Evolutionary conservation across 1,284 basidiomycete genomes (phyloP).

Genomic region (Pulchroboletus neoregius): DNA sequence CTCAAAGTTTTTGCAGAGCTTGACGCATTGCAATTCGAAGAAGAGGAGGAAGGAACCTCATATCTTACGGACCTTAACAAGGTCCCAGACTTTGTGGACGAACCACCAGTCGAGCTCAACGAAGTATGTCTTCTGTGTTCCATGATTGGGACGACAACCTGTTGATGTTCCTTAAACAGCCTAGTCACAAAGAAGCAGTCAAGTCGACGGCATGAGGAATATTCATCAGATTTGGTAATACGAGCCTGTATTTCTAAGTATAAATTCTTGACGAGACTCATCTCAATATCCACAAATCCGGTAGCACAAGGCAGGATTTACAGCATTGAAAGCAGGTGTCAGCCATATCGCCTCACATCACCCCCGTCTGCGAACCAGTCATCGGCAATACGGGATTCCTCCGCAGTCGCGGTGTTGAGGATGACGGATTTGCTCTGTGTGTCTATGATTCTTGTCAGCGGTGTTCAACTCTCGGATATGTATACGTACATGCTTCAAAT

Average conservation of each 20-base stretch:
- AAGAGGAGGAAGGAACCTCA: constrained; percentile 82
- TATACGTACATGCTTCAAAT: constrained; percentile 61
- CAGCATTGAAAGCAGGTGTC: constrained; percentile 9
- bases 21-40: constrained; percentile 84
- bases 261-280: background rate
- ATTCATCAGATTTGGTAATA: no score
- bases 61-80: constrained; percentile 84
- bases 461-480: background rate
- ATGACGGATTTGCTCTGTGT: constrained; percentile 78
- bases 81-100: constrained; percentile 87
- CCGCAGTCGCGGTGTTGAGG: constrained; percentile 59
- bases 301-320: background rate
- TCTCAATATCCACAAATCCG: background rate
- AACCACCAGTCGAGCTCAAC: constrained; percentile 64
- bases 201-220: constrained; percentile 42
- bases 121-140: constrained; percentile 44
- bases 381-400: constrained; percentile 55
- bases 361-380: constrained; percentile 73
- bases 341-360: constrained; percentile 57
- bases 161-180: constrained; percentile 19
- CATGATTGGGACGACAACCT: background rate
- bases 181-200: constrained; percentile 48
- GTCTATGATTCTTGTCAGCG: constrained; percentile 42
- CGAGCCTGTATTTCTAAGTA: constrained; percentile 18
- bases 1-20: constrained; percentile 59